These are phyloP conservation scores for Aulographum hederae DNA, from an alignment of 2,329 filamentous ascomycete genomes.

Conservation along the genomic window DNA sequence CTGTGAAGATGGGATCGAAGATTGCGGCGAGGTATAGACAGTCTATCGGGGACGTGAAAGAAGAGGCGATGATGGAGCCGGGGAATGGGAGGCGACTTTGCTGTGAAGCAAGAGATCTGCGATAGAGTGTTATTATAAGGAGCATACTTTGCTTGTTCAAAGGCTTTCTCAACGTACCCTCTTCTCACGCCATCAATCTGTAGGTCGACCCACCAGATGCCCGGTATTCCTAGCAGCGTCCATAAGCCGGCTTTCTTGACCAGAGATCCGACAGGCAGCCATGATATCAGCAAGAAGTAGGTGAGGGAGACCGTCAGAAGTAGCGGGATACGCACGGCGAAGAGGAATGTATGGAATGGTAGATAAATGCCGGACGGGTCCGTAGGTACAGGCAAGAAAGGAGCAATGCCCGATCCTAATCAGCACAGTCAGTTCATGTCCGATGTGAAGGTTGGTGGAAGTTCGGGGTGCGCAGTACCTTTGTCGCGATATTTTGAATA, in stretches of 20 bases:
- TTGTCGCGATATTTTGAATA: slow-evolving; percentile 84
- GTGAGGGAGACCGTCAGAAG: slow-evolving; percentile 47
- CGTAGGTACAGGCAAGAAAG: slow-evolving; percentile 70
- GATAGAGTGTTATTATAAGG: neutral
- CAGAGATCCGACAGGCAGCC: slow-evolving; percentile 51
- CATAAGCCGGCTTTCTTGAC: slow-evolving; percentile 74
- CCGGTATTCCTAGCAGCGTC: slow-evolving; percentile 71
- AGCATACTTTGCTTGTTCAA: neutral
- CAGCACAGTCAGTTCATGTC: slow-evolving; percentile 1
- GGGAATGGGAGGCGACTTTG: slow-evolving; percentile 57
- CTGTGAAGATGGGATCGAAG: slow-evolving; percentile 88
- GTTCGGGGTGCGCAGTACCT: slow-evolving; percentile 32
- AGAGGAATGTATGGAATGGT: slow-evolving; percentile 52
- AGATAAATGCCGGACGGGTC: slow-evolving; percentile 43
- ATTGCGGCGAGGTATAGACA: slow-evolving; percentile 86
- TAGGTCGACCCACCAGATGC: slow-evolving; percentile 97
- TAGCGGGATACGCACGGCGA: slow-evolving; percentile 62
- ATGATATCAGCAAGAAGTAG: slow-evolving; percentile 71
- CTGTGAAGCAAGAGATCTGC: slow-evolving; percentile 53
- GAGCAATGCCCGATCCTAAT: slow-evolving; percentile 90
- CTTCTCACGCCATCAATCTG: slow-evolving; percentile 93
- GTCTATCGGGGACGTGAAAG: slow-evolving; percentile 84
- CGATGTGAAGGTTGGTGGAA: slow-evolving; percentile 1
- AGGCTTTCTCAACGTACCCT: slow-evolving; percentile 52
- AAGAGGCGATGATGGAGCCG: slow-evolving; percentile 70